These are phyloP conservation scores for Cercophora newfieldiana DNA, from an alignment of 495 filamentous ascomycete genomes.

Conservation along the genomic window DNA sequence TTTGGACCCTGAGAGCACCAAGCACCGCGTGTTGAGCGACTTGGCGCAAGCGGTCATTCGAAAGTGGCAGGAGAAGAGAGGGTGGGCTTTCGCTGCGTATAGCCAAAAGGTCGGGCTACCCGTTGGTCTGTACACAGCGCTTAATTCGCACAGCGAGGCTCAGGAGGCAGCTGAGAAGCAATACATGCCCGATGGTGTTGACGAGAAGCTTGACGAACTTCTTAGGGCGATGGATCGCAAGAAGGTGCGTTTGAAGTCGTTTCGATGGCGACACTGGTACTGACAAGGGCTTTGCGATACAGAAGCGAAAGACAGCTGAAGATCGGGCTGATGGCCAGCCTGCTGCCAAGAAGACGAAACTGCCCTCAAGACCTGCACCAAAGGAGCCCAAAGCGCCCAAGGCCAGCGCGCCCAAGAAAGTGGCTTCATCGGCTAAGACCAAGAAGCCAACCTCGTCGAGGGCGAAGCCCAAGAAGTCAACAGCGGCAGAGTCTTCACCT, in stretches of 20 bases:
- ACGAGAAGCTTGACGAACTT: slow-evolving; percentile 71
- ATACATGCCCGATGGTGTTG: slow-evolving; percentile 77
- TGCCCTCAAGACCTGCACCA: slow-evolving; percentile 13
- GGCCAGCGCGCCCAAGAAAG: slow-evolving; percentile 23
- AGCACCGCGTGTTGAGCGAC: slow-evolving; percentile 86
- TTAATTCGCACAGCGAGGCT: slow-evolving; percentile 74
- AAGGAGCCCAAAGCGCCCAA: slow-evolving; percentile 38
- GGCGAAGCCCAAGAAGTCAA: slow-evolving; percentile 13
- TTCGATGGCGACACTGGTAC: background rate
- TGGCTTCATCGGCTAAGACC: background rate
- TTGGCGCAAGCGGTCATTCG: slow-evolving; percentile 80
- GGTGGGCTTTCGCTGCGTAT: slow-evolving; percentile 77
- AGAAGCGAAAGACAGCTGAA: slow-evolving; percentile 53
- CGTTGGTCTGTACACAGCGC: slow-evolving; percentile 68
- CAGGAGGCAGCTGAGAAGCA: slow-evolving; percentile 81
- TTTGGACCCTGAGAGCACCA: slow-evolving; percentile 61
- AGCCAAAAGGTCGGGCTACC: slow-evolving; percentile 81
- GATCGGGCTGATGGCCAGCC: slow-evolving; percentile 40
- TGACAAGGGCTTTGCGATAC: background rate
- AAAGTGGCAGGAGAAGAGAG: slow-evolving; percentile 75
- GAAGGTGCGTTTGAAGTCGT: slow-evolving; percentile 43
- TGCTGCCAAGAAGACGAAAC: slow-evolving; percentile 34
- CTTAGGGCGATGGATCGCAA: slow-evolving; percentile 54
- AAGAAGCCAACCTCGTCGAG: slow-evolving; percentile 15
- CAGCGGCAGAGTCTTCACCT: slow-evolving; percentile 32